A percentile compares a stretch with the other conserved stretches of the same genome.
Evolutionary conservation across 1,139 yeast species (phyloP).

Genomic region (Diutina ranongensis): DNA sequence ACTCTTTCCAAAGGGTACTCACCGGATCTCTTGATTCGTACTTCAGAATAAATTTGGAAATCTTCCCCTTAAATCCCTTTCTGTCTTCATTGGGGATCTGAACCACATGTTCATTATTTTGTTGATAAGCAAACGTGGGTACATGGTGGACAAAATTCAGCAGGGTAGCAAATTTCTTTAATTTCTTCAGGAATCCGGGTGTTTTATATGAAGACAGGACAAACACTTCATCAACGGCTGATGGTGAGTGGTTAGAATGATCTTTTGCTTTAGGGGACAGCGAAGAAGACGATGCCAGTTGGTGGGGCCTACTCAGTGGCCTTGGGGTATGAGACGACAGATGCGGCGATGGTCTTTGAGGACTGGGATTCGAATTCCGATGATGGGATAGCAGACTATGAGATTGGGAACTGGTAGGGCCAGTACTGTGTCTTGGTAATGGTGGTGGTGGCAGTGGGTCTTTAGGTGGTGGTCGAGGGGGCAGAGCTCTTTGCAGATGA

Average conservation of each 20-base stretch:
- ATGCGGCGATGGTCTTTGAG: not conserved
- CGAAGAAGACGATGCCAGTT: too few species aligned
- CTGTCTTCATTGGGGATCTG: not conserved
- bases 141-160: not conserved
- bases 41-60: conserved; percentile 1
- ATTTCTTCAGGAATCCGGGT: not conserved
- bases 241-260: too few species aligned
- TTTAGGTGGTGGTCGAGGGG: not conserved
- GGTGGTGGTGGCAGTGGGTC: not conserved
- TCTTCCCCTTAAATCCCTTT: not conserved
- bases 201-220: not conserved
- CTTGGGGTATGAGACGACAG: too few species aligned
- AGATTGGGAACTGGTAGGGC: too few species aligned
- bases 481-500: not conserved
- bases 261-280: too few species aligned
- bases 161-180: conserved; percentile 4
- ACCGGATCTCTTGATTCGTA: not conserved
- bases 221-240: conserved; percentile 2
- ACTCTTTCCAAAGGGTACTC: not conserved
- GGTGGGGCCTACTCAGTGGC: too few species aligned
- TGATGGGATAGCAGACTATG: too few species aligned
- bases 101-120: not conserved
- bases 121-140: too few species aligned
- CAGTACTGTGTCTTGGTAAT: not conserved
- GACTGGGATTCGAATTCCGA: too few species aligned